Evolutionary conservation across 202 grass and related monocot genomes (phyloP).

Genomic region (Panicum virgatum): DNA sequence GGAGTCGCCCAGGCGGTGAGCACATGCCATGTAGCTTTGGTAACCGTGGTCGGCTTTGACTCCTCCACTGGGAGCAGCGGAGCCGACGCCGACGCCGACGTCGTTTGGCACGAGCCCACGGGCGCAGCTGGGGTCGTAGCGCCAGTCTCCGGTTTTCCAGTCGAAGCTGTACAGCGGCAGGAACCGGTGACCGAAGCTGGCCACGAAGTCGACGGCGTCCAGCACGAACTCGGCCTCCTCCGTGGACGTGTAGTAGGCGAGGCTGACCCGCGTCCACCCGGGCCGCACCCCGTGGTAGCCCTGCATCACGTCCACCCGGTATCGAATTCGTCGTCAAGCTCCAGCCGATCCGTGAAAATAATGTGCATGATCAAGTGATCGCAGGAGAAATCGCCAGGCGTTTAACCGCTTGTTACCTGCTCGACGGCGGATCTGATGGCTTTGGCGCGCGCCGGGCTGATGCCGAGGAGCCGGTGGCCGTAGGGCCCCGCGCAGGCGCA

Average conservation of each 20-base stretch:
- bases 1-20: conserved; percentile 23
- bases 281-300: conserved; percentile 47
- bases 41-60: conserved; percentile 24
- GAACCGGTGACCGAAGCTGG: conserved; percentile 32
- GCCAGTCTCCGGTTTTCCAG: conserved; percentile 56
- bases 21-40: conserved; percentile 39
- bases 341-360: neutral
- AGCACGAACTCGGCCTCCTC: conserved; percentile 57
- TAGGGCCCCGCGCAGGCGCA: conserved; percentile 66
- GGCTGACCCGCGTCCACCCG: conserved; percentile 60
- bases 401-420: neutral
- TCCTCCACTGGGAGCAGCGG: neutral
- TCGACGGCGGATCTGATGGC: conserved; percentile 52
- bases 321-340: neutral
- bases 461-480: conserved; percentile 51
- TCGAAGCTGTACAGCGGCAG: conserved; percentile 54
- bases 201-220: conserved; percentile 56
- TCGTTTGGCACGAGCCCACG: conserved; percentile 13
- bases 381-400: neutral
- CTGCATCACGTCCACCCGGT: conserved; percentile 36
- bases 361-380: neutral
- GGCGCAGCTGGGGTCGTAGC: conserved; percentile 17
- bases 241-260: conserved; percentile 50
- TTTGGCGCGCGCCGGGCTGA: conserved; percentile 38
- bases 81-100: neutral